phyloP scores from a whole-genome alignment of 768 basidiomycete species.

The Phylloporus scabripes region DNA sequence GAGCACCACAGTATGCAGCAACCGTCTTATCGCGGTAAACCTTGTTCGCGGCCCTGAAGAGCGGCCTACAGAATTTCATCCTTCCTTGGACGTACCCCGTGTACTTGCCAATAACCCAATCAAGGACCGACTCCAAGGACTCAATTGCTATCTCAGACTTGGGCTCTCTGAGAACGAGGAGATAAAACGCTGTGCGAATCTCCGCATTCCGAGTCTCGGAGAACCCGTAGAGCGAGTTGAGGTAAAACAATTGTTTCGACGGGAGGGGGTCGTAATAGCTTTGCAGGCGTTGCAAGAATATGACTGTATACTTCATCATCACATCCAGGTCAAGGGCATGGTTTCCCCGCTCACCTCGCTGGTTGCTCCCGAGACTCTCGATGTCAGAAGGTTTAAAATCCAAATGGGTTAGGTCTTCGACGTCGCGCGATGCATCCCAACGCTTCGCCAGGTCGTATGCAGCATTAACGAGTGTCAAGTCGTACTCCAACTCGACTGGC shows the following conservation, averaged over 20 bases:
- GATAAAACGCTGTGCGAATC: constrained; percentile 48
- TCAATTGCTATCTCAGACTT: constrained; percentile 27
- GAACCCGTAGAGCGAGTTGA: constrained; percentile 43
- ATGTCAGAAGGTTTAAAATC: constrained; percentile 44
- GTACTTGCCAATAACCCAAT: constrained; percentile 42
- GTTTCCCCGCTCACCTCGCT: constrained; percentile 34
- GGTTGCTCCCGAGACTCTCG: constrained; percentile 43
- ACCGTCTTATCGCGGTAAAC: constrained; percentile 34
- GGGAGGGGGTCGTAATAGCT: constrained; percentile 39
- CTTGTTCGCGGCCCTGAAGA: constrained; percentile 37
- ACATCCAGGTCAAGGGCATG: background rate
- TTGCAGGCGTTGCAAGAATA: constrained; percentile 54
- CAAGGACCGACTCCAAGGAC: constrained; percentile 34
- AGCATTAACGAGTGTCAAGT: constrained; percentile 45
- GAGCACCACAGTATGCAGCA: constrained; percentile 31
- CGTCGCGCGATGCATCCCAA: constrained; percentile 45
- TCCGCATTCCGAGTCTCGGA: constrained; percentile 43
- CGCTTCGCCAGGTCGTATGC: constrained; percentile 48
- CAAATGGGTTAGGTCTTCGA: constrained; percentile 29
- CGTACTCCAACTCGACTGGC: constrained; percentile 47
- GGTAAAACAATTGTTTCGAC: constrained; percentile 33
- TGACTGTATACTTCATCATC: constrained; percentile 31
- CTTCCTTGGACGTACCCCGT: constrained; percentile 43
- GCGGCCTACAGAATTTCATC: constrained; percentile 53
- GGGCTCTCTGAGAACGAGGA: constrained; percentile 40